phyloP scores from a whole-genome alignment of 768 basidiomycete genomes.

The Omphalotus guepiniiformis region DNA sequence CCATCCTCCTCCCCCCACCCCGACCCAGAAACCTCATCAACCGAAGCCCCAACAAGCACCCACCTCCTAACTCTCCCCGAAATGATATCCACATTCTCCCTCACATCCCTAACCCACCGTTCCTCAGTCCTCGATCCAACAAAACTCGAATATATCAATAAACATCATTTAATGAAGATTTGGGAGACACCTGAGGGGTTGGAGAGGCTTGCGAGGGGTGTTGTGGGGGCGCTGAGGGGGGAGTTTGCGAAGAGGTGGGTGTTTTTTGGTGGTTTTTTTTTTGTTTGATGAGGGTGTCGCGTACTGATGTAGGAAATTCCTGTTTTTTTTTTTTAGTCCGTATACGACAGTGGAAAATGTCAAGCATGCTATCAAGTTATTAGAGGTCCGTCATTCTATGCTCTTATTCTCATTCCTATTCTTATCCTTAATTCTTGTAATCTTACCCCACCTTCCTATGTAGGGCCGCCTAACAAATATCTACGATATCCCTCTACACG shows the following conservation, averaged over 20 bases:
- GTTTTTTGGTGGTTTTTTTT: background rate
- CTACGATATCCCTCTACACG: conserved; percentile 62
- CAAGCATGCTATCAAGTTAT: conserved; percentile 52
- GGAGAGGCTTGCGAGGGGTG: conserved; percentile 47
- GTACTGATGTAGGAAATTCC: background rate
- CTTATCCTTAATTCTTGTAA: background rate
- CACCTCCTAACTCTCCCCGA: conserved; percentile 61
- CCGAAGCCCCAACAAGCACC: conserved; percentile 61
- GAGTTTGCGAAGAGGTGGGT: conserved; percentile 57
- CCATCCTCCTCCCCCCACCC: conserved; percentile 12
- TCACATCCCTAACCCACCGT: conserved; percentile 73
- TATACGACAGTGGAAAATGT: conserved; percentile 56
- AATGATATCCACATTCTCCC: conserved; percentile 59
- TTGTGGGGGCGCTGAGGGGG: conserved; percentile 48
- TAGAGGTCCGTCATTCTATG: conserved; percentile 42
- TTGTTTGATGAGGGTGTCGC: no score
- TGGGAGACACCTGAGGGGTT: conserved; percentile 50
- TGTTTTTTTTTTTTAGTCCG: conserved; percentile 26
- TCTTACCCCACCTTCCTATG: background rate
- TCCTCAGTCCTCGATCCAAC: conserved; percentile 74
- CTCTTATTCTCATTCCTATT: background rate
- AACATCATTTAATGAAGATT: conserved; percentile 67
- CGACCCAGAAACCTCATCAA: conserved; percentile 17
- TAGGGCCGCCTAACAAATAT: conserved; percentile 71
- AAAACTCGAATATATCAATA: conserved; percentile 88